Percentiles rank a stretch among this genome's conserved stretches.
Evolutionary conservation across 2,329 filamentous ascomycete species (phyloP).

Genomic region (Alternaria metachromatica): DNA sequence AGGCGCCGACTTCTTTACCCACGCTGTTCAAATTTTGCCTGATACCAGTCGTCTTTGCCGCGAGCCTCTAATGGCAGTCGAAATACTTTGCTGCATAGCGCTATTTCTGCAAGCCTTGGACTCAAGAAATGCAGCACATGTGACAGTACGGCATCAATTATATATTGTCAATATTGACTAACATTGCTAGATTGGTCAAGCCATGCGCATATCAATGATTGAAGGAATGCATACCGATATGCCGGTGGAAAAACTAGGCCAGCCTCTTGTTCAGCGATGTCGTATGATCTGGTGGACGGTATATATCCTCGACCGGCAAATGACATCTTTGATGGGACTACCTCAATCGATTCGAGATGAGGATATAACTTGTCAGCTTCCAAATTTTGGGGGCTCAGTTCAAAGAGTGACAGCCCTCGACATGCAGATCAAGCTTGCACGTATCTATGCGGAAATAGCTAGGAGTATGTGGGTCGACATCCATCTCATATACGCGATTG

Average conservation of each 20-base stretch:
- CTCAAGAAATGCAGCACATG: slow-evolving; percentile 55
- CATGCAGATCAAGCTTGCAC: slow-evolving; percentile 57
- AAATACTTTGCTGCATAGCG: slow-evolving; percentile 60
- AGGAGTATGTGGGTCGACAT: slow-evolving; percentile 46
- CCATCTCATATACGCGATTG: background rate
- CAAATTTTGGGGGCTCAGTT: slow-evolving; percentile 50
- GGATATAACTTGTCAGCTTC: slow-evolving; percentile 58
- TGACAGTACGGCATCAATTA: slow-evolving; percentile 46
- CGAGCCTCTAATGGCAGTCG: slow-evolving; percentile 56
- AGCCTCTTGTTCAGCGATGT: slow-evolving; percentile 53
- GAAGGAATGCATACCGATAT: slow-evolving; percentile 63
- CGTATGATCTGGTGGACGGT: slow-evolving; percentile 63
- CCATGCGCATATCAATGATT: slow-evolving; percentile 57
- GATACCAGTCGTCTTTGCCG: slow-evolving; percentile 51
- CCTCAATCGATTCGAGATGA: slow-evolving; percentile 59
- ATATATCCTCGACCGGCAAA: slow-evolving; percentile 61
- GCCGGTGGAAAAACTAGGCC: slow-evolving; percentile 52
- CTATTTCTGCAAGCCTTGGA: slow-evolving; percentile 62
- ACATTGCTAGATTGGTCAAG: slow-evolving; percentile 56
- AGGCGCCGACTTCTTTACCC: slow-evolving; percentile 67
- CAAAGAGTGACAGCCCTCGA: slow-evolving; percentile 51
- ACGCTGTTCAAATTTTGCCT: slow-evolving; percentile 64
- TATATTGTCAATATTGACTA: background rate
- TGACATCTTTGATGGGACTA: slow-evolving; percentile 62
- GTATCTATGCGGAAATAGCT: slow-evolving; percentile 54